These are phyloP conservation scores for Cenchrus americanus DNA, from an alignment of 176 grass and related monocot species.

Conservation along the genomic window DNA sequence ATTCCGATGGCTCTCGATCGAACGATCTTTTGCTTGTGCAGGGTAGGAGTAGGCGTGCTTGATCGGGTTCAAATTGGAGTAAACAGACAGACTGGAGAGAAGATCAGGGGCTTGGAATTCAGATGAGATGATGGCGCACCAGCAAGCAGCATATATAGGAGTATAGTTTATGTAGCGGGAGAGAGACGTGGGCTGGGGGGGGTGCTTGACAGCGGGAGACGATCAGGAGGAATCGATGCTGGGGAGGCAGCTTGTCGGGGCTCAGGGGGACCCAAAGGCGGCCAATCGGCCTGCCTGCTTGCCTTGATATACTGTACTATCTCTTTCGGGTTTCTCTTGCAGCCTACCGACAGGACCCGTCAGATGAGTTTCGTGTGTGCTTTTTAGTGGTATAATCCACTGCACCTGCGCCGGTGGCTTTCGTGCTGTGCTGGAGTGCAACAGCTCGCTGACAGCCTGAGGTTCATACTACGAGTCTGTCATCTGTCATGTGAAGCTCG, in stretches of 20 bases:
- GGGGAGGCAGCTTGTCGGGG: slow-evolving; percentile 64
- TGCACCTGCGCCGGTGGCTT: background rate
- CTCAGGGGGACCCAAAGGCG: slow-evolving; percentile 55
- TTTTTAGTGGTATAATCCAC: background rate
- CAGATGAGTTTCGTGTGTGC: slow-evolving; percentile 25
- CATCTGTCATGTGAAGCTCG: background rate
- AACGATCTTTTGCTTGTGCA: too few species aligned
- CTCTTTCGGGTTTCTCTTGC: background rate
- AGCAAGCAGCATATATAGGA: slow-evolving; percentile 38
- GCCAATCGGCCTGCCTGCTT: slow-evolving; percentile 45
- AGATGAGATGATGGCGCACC: slow-evolving; percentile 18
- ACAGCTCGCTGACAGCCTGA: slow-evolving; percentile 16
- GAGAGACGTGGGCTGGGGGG: background rate
- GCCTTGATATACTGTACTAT: too few species aligned
- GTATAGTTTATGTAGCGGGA: too few species aligned
- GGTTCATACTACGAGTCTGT: background rate
- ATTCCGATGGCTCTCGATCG: background rate
- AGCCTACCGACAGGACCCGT: slow-evolving; percentile 61
- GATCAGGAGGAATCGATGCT: slow-evolving; percentile 27
- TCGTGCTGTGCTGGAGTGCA: slow-evolving; percentile 2
- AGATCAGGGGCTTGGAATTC: background rate
- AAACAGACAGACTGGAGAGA: slow-evolving; percentile 16
- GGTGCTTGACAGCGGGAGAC: slow-evolving; percentile 25
- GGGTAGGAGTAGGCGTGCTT: background rate
- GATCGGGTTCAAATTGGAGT: background rate